Percentiles rank a stretch among this genome's conserved stretches.
phyloP scores from a whole-genome alignment of 768 basidiomycete genomes.

The Dentipellis fragilis region DNA sequence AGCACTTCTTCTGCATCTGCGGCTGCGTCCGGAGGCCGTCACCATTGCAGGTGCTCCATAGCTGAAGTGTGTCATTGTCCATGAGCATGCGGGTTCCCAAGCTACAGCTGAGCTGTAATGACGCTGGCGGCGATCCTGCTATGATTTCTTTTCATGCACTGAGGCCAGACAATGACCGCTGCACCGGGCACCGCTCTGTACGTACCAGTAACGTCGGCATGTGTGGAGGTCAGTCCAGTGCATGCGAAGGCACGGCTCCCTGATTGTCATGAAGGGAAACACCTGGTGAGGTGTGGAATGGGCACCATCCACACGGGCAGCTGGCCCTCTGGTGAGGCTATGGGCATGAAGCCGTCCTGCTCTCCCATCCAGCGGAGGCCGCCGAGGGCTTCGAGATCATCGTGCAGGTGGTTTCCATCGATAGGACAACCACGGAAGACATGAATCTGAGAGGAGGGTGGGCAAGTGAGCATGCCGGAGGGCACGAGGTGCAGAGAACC shows the following conservation, averaged over 20 bases:
- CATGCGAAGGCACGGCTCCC: neutral
- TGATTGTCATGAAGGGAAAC: neutral
- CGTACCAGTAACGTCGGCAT: too few relatives aligned
- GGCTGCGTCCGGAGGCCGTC: too few relatives aligned
- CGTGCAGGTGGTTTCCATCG: slow-evolving; percentile 1
- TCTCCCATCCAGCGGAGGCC: slow-evolving; percentile 12
- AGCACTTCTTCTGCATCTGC: too few relatives aligned
- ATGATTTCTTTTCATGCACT: too few relatives aligned
- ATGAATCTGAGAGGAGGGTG: slow-evolving; percentile 4
- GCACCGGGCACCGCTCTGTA: too few relatives aligned
- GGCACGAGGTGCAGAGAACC: slow-evolving; percentile 9
- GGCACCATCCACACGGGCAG: slow-evolving; percentile 4
- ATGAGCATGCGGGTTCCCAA: too few relatives aligned
- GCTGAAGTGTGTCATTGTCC: too few relatives aligned
- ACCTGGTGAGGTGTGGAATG: slow-evolving; percentile 4
- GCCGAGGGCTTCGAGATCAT: slow-evolving; percentile 8
- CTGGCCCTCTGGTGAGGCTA: slow-evolving; percentile 5
- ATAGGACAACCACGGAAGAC: slow-evolving; percentile 8
- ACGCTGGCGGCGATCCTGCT: too few relatives aligned
- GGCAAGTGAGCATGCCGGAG: slow-evolving; percentile 3
- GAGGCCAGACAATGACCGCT: too few relatives aligned
- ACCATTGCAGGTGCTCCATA: too few relatives aligned
- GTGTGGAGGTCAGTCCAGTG: slow-evolving; percentile 1
- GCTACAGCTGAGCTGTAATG: too few relatives aligned
- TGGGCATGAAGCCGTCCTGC: slow-evolving; percentile 7